Percentiles rank a stretch among this genome's conserved stretches.
These are phyloP conservation scores for Salix dunnii DNA, from an alignment of 345 rosid species.

Conservation along the genomic window DNA sequence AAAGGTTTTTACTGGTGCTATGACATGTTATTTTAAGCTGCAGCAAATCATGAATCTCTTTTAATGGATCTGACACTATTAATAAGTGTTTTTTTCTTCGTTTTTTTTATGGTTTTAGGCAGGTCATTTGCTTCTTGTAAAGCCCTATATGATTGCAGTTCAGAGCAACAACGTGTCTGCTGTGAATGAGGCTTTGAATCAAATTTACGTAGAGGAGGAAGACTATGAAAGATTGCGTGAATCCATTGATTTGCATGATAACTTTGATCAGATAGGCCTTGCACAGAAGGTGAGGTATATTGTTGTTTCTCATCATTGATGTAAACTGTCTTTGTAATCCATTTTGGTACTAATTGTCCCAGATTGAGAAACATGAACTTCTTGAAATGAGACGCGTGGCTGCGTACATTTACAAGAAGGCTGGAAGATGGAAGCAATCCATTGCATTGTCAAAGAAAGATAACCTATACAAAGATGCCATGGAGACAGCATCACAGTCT, in stretches of 20 bases:
- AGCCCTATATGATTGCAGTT: constrained; percentile 96
- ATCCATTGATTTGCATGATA: constrained; percentile 87
- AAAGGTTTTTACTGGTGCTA: constrained; percentile 47
- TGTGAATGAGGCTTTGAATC: constrained; percentile 89
- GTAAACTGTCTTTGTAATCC: not conserved
- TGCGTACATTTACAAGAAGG: constrained; percentile 96
- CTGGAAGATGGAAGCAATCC: constrained; percentile 98
- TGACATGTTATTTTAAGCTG: not conserved
- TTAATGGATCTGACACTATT: not conserved
- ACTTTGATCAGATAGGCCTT: constrained; percentile 89
- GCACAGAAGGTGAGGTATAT: constrained; percentile 65
- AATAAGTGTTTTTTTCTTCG: not conserved
- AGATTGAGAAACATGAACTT: constrained; percentile 99
- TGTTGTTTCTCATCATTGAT: not conserved
- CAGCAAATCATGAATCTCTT: not conserved
- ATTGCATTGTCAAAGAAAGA: constrained; percentile 96
- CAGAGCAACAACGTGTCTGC: constrained; percentile 94
- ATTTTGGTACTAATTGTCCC: constrained; percentile 21
- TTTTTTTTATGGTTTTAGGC: constrained; percentile 55
- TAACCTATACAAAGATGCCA: constrained; percentile 86
- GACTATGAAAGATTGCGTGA: constrained; percentile 92
- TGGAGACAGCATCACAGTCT: constrained; percentile 98
- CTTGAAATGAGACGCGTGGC: constrained; percentile 99
- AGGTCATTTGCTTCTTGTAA: constrained; percentile 85
- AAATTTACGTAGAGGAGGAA: constrained; percentile 90